Evolutionary conservation across 108 stramenopile species (phyloP).

Genomic region (Cafeteria roenbergensis): DNA sequence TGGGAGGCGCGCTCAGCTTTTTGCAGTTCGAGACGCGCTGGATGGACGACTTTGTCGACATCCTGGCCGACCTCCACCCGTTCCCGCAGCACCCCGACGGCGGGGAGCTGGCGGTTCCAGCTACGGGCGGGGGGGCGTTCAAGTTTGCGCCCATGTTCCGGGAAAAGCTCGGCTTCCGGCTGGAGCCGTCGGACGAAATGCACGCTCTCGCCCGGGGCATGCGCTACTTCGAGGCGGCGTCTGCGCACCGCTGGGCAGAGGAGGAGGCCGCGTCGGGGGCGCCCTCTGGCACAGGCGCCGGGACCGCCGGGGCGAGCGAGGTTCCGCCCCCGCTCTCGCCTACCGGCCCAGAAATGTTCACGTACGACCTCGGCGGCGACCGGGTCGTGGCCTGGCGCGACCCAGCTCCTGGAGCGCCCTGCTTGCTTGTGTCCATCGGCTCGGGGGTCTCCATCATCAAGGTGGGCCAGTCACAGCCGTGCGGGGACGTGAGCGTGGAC

Average conservation of each 20-base stretch:
- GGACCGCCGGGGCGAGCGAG: not conserved
- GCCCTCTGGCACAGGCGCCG: not conserved
- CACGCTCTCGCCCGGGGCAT: not conserved
- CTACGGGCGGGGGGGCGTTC: not conserved
- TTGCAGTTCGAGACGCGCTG: not conserved
- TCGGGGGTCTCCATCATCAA: not conserved
- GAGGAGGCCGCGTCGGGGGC: not conserved
- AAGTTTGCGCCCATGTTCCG: not conserved
- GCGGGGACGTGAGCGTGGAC: not conserved
- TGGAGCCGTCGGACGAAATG: not conserved
- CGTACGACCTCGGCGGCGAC: not conserved
- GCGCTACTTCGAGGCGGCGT: not conserved
- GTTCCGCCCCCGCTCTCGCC: not conserved
- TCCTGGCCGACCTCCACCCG: not conserved
- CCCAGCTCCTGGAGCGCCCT: not conserved
- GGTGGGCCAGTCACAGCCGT: conserved; percentile 1
- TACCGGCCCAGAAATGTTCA: not conserved
- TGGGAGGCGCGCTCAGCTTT: not conserved
- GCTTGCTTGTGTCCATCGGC: not conserved
- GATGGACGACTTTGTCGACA: not conserved
- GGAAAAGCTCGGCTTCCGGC: not conserved
- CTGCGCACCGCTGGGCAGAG: not conserved
- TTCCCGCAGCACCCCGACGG: not conserved
- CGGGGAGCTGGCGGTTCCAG: not conserved
- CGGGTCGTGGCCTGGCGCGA: not conserved